Evolutionary conservation across 208 protist species (phyloP).

Genomic region (Leishmania turanica): DNA sequence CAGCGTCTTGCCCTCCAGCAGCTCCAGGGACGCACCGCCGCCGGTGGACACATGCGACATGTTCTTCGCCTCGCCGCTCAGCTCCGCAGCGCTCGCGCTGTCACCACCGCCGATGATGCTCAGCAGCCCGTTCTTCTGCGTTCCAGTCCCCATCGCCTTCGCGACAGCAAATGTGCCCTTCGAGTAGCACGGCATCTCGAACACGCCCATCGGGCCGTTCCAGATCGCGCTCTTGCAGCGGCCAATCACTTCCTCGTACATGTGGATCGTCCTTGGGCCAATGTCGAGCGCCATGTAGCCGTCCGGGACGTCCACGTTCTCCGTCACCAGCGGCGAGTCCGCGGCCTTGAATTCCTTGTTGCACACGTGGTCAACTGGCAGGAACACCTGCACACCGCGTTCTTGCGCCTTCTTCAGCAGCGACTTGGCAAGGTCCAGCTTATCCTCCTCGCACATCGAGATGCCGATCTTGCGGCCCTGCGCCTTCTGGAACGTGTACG

Average conservation of each 20-base stretch:
- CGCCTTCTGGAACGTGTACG: constrained; percentile 97
- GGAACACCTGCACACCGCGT: constrained; percentile 95
- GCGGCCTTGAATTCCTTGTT: constrained; percentile 92
- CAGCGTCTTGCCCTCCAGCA: constrained; percentile 97
- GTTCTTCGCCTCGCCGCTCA: constrained; percentile 89
- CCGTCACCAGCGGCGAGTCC: constrained; percentile 71
- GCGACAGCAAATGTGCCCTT: constrained; percentile 93
- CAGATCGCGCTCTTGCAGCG: constrained; percentile 95
- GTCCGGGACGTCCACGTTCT: constrained; percentile 73
- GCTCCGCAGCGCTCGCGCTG: constrained; percentile 94
- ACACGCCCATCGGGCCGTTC: constrained; percentile 98
- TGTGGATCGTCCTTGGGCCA: constrained; percentile 91
- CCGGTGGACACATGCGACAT: constrained; percentile 99
- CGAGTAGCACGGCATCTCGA: constrained; percentile 97
- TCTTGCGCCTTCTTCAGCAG: constrained; percentile 96
- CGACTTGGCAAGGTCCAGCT: constrained; percentile 68
- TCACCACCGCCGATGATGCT: constrained; percentile 97
- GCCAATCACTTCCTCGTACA: constrained; percentile 81
- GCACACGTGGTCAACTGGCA: constrained; percentile 98
- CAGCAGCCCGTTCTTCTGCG: constrained; percentile 65
- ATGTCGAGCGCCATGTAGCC: constrained; percentile 96
- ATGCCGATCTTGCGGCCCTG: constrained; percentile 92
- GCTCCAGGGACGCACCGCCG: constrained; percentile 99
- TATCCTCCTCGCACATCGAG: constrained; percentile 96
- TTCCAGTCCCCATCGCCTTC: constrained; percentile 73